These are phyloP conservation scores for Hanseniaspora taiwanica DNA, from an alignment of 805 yeast genomes.

Conservation along the genomic window DNA sequence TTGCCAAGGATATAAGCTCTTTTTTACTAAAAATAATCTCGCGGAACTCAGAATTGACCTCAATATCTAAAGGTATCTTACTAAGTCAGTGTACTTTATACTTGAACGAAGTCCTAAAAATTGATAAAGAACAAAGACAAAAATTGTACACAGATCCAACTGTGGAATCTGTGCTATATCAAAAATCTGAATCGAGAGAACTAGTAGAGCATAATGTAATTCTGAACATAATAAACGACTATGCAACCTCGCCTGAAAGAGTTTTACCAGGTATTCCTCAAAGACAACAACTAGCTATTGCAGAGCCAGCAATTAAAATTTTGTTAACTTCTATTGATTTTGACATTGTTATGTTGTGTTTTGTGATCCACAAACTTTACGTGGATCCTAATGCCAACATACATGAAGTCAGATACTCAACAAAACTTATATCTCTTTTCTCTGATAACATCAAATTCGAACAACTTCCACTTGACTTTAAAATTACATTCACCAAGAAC, in stretches of 20 bases:
- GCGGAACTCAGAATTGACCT: conserved; percentile 12
- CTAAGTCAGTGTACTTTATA: conserved; percentile 26
- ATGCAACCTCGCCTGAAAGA: conserved; percentile 20
- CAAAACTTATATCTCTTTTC: conserved; percentile 17
- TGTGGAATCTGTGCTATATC: conserved; percentile 27
- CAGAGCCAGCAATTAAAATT: conserved; percentile 25
- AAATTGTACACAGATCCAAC: conserved; percentile 17
- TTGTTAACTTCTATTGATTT: conserved; percentile 30
- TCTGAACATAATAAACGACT: conserved; percentile 20
- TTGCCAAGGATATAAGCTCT: conserved; percentile 38
- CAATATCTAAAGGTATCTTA: conserved; percentile 22
- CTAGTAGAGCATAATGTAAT: conserved; percentile 26
- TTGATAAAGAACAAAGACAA: conserved; percentile 18
- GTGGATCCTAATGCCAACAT: conserved; percentile 12
- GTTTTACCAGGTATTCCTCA: conserved; percentile 19
- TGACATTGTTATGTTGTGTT: conserved; percentile 33
- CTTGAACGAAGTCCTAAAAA: conserved; percentile 15
- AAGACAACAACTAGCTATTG: conserved; percentile 18
- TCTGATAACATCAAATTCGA: not conserved
- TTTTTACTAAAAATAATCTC: conserved; percentile 31
- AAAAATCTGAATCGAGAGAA: conserved; percentile 38
- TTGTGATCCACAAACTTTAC: conserved; percentile 26
- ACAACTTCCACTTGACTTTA: not conserved
- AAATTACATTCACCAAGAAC: conserved; percentile 8
- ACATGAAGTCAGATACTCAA: conserved; percentile 19